These are phyloP conservation scores for Aspergillus affinis DNA, from an alignment of 495 filamentous ascomycete species.

Conservation along the genomic window DNA sequence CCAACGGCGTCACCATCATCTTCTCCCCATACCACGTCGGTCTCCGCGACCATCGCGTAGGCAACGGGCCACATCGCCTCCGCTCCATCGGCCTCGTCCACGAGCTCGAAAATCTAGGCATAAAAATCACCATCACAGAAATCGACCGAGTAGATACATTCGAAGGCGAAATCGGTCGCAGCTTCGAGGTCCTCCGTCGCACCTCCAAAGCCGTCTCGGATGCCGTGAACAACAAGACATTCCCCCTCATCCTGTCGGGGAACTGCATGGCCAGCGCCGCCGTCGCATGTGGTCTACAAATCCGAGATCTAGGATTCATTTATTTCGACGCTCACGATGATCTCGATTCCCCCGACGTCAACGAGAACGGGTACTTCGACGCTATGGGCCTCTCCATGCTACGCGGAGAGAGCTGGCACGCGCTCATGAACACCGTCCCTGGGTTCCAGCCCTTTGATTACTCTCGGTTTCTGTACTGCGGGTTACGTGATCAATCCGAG, in stretches of 20 bases:
- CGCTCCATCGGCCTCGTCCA: conserved; percentile 13
- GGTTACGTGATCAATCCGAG: conserved; percentile 21
- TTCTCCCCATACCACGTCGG: conserved; percentile 31
- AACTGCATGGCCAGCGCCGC: conserved; percentile 27
- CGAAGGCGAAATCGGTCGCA: conserved; percentile 29
- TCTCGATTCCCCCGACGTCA: conserved; percentile 28
- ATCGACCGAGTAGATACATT: conserved; percentile 21
- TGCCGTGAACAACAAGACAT: conserved; percentile 14
- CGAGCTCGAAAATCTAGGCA: conserved; percentile 14
- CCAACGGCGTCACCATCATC: conserved; percentile 21
- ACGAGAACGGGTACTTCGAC: conserved; percentile 29
- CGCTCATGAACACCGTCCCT: conserved; percentile 23
- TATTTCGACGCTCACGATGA: conserved; percentile 32
- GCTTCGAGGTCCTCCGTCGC: conserved; percentile 27
- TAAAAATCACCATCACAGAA: conserved; percentile 16
- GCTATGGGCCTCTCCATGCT: conserved; percentile 31
- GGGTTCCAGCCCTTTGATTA: conserved; percentile 19
- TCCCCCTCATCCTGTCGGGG: conserved; percentile 26
- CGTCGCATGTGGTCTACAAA: conserved; percentile 22
- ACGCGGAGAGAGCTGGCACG: conserved; percentile 29
- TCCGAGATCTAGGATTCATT: conserved; percentile 21
- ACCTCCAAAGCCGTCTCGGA: conserved; percentile 20
- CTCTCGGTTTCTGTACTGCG: conserved; percentile 24
- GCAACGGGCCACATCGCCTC: conserved; percentile 28
- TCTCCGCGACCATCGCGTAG: conserved; percentile 26